These are phyloP conservation scores for Colletotrichum sp. DNA, from an alignment of 2,329 filamentous ascomycete genomes.

Conservation along the genomic window DNA sequence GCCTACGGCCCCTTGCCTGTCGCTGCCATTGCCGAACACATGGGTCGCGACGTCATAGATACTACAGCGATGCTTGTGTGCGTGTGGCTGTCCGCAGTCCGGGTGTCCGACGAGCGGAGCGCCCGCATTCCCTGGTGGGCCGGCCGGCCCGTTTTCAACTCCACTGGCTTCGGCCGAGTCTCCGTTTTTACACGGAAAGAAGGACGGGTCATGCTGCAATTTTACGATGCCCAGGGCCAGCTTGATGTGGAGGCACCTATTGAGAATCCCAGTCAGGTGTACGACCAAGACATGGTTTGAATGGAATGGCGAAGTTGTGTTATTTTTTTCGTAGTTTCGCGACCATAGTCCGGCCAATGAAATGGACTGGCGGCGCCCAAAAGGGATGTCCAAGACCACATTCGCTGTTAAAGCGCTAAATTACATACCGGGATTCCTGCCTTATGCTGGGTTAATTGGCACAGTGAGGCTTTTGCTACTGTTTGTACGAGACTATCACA, in stretches of 20 bases:
- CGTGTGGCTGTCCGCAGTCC: not conserved
- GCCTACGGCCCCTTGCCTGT: not conserved
- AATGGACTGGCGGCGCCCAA: too few species aligned
- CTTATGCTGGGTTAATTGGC: too few species aligned
- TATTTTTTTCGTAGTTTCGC: too few species aligned
- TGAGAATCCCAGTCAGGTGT: not conserved
- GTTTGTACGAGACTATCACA: too few species aligned
- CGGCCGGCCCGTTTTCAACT: not conserved
- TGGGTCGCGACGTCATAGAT: not conserved
- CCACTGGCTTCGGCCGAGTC: not conserved
- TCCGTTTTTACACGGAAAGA: not conserved
- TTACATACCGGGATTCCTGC: too few species aligned
- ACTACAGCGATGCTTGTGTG: not conserved
- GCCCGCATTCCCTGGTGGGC: not conserved
- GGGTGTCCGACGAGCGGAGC: not conserved
- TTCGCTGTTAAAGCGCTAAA: too few species aligned
- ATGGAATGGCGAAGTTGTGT: not conserved
- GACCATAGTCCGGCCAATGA: too few species aligned
- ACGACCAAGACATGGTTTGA: not conserved
- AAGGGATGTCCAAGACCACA: too few species aligned
- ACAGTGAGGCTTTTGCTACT: too few species aligned
- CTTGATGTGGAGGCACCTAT: not conserved
- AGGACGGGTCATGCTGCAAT: not conserved
- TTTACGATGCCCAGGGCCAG: not conserved
- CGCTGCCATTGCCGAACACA: not conserved